Percentiles rank a stretch among this genome's conserved stretches.
Evolutionary conservation across 1,139 yeast species (phyloP).

Genomic region (Blastobotrys aristatus): DNA sequence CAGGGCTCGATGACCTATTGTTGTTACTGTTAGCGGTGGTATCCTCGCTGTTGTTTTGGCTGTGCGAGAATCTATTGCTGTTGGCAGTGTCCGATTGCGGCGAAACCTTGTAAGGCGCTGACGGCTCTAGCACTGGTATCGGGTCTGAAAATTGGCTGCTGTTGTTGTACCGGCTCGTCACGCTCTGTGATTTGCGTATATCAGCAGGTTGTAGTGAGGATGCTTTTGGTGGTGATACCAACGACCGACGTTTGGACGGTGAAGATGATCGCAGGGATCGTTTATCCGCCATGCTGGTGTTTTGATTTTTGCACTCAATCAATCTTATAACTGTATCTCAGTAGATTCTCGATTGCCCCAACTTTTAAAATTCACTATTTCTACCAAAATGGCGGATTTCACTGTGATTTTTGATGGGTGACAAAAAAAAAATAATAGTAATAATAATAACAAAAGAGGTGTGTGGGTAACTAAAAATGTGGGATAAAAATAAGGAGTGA

Average conservation of each 20-base stretch:
- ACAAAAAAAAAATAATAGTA: not conserved
- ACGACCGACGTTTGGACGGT: constrained; percentile 11
- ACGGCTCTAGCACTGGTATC: constrained; percentile 18
- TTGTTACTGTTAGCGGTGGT: not conserved
- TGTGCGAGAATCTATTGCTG: not conserved
- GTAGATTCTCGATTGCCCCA: too few species aligned
- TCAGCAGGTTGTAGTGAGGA: not conserved
- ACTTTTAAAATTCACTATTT: too few species aligned
- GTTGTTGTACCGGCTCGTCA: not conserved
- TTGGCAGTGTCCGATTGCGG: constrained; percentile 13
- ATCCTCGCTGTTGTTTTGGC: not conserved
- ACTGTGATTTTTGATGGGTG: too few species aligned
- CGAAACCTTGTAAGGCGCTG: constrained; percentile 19
- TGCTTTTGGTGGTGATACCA: constrained; percentile 1
- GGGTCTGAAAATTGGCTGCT: constrained; percentile 17
- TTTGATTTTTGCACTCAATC: too few species aligned
- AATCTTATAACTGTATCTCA: too few species aligned
- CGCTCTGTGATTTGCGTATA: not conserved
- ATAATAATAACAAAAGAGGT: not conserved
- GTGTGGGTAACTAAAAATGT: too few species aligned
- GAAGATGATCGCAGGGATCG: constrained; percentile 6
- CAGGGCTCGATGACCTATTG: not conserved
- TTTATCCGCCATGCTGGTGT: constrained; percentile 6
- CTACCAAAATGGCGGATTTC: too few species aligned
- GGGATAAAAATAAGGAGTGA: too few species aligned